phyloP scores from a whole-genome alignment of 805 yeast species.

The Yarrowia sp. region DNA sequence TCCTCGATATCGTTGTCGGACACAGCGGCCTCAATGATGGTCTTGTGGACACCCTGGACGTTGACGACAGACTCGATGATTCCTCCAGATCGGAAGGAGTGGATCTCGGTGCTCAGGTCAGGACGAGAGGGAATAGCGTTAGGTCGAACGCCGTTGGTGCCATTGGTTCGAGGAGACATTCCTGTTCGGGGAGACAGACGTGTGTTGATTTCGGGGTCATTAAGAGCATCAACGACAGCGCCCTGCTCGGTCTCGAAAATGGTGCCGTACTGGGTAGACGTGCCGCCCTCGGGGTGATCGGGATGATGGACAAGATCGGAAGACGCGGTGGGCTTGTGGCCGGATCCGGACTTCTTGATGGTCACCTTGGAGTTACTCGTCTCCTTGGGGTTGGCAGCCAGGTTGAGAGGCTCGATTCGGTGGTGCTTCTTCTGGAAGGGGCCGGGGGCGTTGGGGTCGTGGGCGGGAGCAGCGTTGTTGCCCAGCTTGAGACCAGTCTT shows the following conservation, averaged over 20 bases:
- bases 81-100: conserved; percentile 49
- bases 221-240: conserved; percentile 31
- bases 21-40: conserved; percentile 64
- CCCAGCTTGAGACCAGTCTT: conserved; percentile 12
- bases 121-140: conserved; percentile 18
- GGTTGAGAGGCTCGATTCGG: conserved; percentile 55
- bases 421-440: conserved; percentile 29
- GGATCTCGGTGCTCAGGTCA: conserved; percentile 33
- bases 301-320: background rate
- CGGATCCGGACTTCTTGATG: conserved; percentile 45
- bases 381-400: conserved; percentile 64
- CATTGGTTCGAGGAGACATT: background rate
- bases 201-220: background rate
- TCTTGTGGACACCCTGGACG: conserved; percentile 79
- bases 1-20: conserved; percentile 10
- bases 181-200: conserved; percentile 14
- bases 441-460: background rate
- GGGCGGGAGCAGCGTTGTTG: background rate
- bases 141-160: conserved; percentile 26
- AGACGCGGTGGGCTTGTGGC: background rate
- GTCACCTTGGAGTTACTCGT: conserved; percentile 63
- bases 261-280: conserved; percentile 29
- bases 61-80: conserved; percentile 80
- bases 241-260: conserved; percentile 33
- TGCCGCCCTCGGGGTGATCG: conserved; percentile 1